Evolutionary conservation across 805 yeast genomes (phyloP).

Genomic region (Yarrowia osloensis): DNA sequence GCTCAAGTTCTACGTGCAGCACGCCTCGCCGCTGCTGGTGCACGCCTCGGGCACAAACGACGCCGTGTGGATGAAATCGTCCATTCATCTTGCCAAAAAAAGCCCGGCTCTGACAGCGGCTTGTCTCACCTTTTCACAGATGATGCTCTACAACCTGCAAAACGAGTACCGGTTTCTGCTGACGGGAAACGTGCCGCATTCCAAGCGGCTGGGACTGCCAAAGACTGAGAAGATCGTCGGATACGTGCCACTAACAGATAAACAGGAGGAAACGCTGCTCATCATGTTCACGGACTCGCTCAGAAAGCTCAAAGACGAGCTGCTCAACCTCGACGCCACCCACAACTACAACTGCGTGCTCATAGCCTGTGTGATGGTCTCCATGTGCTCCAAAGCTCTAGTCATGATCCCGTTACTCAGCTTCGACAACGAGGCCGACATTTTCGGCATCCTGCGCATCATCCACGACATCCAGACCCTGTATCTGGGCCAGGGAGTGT

Average conservation of each 20-base stretch:
- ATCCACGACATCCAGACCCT: not conserved
- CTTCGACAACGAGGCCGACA: not conserved
- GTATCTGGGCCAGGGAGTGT: not conserved
- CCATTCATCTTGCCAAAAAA: not conserved
- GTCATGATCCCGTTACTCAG: not conserved
- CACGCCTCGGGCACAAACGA: not conserved
- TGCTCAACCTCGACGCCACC: not conserved
- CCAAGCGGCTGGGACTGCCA: not conserved
- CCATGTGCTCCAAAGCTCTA: conserved; percentile 6
- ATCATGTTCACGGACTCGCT: not conserved
- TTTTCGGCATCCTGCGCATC: not conserved
- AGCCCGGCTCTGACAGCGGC: not conserved
- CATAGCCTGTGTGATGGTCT: conserved; percentile 7
- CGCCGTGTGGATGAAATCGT: conserved; percentile 3
- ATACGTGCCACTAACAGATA: not conserved
- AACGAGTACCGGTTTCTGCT: not conserved
- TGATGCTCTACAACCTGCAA: not conserved
- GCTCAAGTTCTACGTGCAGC: conserved; percentile 3
- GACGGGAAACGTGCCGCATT: not conserved
- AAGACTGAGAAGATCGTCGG: not conserved
- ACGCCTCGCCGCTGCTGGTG: not conserved
- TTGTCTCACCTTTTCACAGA: not conserved
- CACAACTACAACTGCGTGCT: conserved; percentile 1
- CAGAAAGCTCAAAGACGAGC: not conserved
- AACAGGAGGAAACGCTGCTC: not conserved